Base-by-base conservation (phyloP, 768 basidiomycete species). In the Crassisporium funariophilum region DNA sequence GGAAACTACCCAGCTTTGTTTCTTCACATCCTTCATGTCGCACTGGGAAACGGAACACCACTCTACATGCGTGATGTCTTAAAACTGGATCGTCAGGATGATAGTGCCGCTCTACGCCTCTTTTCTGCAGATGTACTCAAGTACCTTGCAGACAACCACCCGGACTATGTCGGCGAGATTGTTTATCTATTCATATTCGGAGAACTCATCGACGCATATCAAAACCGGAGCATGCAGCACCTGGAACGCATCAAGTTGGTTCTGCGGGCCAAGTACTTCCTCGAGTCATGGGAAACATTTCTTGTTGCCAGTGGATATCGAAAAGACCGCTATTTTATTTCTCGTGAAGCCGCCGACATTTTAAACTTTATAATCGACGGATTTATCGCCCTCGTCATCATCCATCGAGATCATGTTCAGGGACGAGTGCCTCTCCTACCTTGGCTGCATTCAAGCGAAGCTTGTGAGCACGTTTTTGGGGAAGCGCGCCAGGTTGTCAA, bases 391-490 rank as follows among this genome's bases (percentile, higher is more conserved):
- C 52, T 71, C 1, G 31, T 71, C 21, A 35, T 64, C 43, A 56
- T 67, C 35, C 54, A 71, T 52, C 66, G 69, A 13, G 69, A 72
- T 44, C 49, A 66, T 47, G 7, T 59, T 10, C 33, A 17, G 7
- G 40, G 29, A 8, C 27, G 33, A 9, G 33, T 44, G 6, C 67
- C 70, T 2, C 50, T 70, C 7, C 44, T 70, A 2, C 59, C 59
- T 0, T 70, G 69, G 65, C 35, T 65, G 4, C 50, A 59, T 35
- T 60, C 55, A 1, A 67, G 56, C 0, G 60, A 68, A 38, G 40
- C 53, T 6, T 57, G 55, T 39, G 65, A 71, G 44, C 70, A 72
- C 40, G 37, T 64, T n/a, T 72, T 67, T 50, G 68, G 66, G 0
- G 23, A 47, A 10, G 41, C 50, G 13, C 59, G 66, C 0, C 20